A percentile compares a stretch with the other conserved stretches of the same genome.
phyloP scores from a whole-genome alignment of 495 filamentous ascomycete genomes.

The Sabuloglossum arenarium region DNA sequence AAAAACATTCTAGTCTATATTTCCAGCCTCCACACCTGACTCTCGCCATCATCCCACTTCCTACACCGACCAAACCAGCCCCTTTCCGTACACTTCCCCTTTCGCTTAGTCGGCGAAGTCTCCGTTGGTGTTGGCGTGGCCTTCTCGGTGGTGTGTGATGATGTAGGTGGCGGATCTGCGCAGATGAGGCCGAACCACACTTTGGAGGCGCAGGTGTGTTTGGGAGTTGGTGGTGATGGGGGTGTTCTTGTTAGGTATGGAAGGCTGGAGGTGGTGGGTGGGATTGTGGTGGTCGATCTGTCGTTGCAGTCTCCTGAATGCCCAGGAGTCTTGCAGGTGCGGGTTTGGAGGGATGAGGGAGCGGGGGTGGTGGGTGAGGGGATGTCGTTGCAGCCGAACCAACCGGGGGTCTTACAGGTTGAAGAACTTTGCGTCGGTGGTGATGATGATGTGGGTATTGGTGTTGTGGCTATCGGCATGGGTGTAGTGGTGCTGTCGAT shows the following conservation, averaged over 20 bases:
- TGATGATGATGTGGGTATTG: constrained; percentile 13
- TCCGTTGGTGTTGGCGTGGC: constrained; percentile 11
- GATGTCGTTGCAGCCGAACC: constrained; percentile 36
- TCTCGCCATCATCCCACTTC: constrained; percentile 13
- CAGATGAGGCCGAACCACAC: constrained; percentile 14
- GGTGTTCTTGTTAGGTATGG: constrained; percentile 16
- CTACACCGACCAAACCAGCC: constrained; percentile 24
- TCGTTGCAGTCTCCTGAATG: background rate
- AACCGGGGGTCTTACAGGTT: constrained; percentile 29
- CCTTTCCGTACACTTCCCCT: constrained; percentile 14
- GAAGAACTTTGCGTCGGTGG: background rate
- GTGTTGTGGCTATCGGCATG: constrained; percentile 16
- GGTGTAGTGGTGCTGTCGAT: constrained; percentile 17
- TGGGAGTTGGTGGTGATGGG: constrained; percentile 10
- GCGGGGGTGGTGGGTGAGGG: constrained; percentile 15
- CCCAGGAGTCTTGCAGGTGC: background rate
- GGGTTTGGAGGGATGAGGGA: constrained; percentile 12
- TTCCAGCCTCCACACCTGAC: constrained; percentile 2
- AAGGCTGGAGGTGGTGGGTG: constrained; percentile 16
- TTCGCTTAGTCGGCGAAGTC: background rate
- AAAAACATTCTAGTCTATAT: background rate
- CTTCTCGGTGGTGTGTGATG: constrained; percentile 2
- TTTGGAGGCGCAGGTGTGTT: constrained; percentile 9
- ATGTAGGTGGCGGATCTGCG: background rate
- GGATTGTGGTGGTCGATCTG: background rate